Base-by-base conservation (phyloP, 2,329 filamentous ascomycete genomes). In the Aspergillus puulaauensis region DNA sequence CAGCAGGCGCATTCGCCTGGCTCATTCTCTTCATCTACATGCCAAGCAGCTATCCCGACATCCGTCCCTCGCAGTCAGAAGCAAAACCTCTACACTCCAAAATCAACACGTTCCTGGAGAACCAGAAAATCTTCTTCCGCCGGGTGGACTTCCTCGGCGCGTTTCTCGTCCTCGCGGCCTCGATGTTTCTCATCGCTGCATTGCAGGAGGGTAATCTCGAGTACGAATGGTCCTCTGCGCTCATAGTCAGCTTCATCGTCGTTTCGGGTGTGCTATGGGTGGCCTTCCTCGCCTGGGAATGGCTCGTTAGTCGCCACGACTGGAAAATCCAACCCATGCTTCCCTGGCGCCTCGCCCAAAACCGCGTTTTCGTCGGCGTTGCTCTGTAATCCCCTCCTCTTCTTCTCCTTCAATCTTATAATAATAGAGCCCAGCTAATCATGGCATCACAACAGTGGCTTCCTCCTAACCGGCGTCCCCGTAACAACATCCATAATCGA, bases 171-270 rank as follows among this genome's bases (percentile, higher is more conserved):
- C 70, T 86, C 3, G 71, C 73, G 4, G 82, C 80, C 40, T 84
- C 82, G 1, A 77, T 82, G 1, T 74, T 85, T 6, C 83, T 52
- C 12, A 24, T 52, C 21, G 23, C 35, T 59, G 80, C 81, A 2
- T 68, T 87, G 19, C 82, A 86, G 60, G 80, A 86, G 63, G 84
- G 79, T 3, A 83, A 83, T 0, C 78, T 80, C 43, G 77, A 76
- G 0, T 81, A 79, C 55, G 64, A 73, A 1, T 87, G 85, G 85
- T 70, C 73, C 24, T 82, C 80, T 47, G 75, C 77, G 0, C 70
- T 78, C n/a, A 82, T 86, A 4, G 69, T 86, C 46, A 65, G 73
- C 12, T 76, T 82, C 15, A 69, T 87, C n/a, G 71, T 74, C 3
- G 69, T 49, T 17, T 49, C 46, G 3, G 31, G 31, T 2, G 33